Evolutionary conservation across 352 stramenopile genomes (phyloP), one percentile per base, ranked within the genome.

Genomic region (Phytophthora pini): DNA sequence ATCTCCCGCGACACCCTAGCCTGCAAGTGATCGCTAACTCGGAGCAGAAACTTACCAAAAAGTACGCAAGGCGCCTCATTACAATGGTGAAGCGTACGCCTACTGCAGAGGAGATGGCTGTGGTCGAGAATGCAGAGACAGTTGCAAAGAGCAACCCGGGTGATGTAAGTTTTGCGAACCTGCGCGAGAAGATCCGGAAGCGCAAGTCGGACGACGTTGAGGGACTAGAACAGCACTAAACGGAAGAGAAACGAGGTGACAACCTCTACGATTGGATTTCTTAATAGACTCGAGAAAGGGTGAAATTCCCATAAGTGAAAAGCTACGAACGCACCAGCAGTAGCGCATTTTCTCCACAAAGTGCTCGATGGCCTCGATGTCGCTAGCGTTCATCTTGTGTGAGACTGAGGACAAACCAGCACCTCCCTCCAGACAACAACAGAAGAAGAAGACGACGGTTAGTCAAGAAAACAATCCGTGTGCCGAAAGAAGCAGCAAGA

Each of bases 21-120:
- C 59, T 97, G 44, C 60, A 82, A 13, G 69, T 95, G 27, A 61
- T 96, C 12, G 73, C 83, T 13, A 95, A 94, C 65, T 93, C 82
- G 52, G 83, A 96, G 63, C 81, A 97, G 65, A 87, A 90, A 58
- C 74, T 97, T 59, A 90, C 86, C 22, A 87, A 79, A 62, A 92
- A 92, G 71, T 92, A 95, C 61, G 84, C 84, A n/a, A 75, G 90
- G 12, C 77, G 86, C 26, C 67, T 96, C 20, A 92, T 97, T 53
- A 95, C 86, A 39, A 97, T 97, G 90, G 70, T 92, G 39, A 96
- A 96, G 72, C 71, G 64, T 43, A 70, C 68, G 7, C 58, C 67
- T 31, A 51, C 49, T 24, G 56, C 61, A 38, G 43, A 59, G 17
- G 56, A 72, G 26, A 69, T 68, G 31, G 52, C 59, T 44, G 47